phyloP scores from a whole-genome alignment of 345 rosid genomes.

The Euphorbia tirucalli region DNA sequence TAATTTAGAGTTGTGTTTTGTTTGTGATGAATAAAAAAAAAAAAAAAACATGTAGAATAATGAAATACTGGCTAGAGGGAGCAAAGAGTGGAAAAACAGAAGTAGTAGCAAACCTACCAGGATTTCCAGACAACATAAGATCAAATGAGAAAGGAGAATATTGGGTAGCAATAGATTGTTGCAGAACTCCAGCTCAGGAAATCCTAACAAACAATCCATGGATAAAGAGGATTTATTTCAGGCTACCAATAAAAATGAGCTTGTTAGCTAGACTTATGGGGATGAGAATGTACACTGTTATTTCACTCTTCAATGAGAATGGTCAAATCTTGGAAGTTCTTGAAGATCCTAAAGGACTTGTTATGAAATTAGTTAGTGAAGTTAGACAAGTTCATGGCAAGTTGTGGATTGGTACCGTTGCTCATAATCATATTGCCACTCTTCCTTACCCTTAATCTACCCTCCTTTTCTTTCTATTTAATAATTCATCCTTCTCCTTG shows the following conservation, averaged over 20 bases:
- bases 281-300: slow-evolving; percentile 88
- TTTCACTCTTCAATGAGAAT: slow-evolving; percentile 54
- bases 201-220: slow-evolving; percentile 71
- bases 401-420: slow-evolving; percentile 97
- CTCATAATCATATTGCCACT: slow-evolving; percentile 91
- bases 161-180: slow-evolving; percentile 98
- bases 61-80: slow-evolving; percentile 94
- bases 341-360: slow-evolving; percentile 78
- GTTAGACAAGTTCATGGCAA: slow-evolving; percentile 81
- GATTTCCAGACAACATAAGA: slow-evolving; percentile 95
- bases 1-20: too few species aligned
- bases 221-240: slow-evolving; percentile 70
- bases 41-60: slow-evolving; percentile 41
- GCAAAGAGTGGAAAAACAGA: slow-evolving; percentile 44
- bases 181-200: slow-evolving; percentile 82
- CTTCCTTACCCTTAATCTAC: slow-evolving; percentile 62
- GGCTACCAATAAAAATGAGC: slow-evolving; percentile 67
- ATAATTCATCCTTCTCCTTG: too few species aligned
- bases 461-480: too few species aligned
- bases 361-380: slow-evolving; percentile 92
- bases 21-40: background rate
- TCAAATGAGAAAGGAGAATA: slow-evolving; percentile 71
- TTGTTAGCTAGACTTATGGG: slow-evolving; percentile 74
- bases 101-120: slow-evolving; percentile 66
- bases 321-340: slow-evolving; percentile 78